Conservation (phyloP, 192 early-diverging fungal species). For the Linnemannia zychae region DNA sequence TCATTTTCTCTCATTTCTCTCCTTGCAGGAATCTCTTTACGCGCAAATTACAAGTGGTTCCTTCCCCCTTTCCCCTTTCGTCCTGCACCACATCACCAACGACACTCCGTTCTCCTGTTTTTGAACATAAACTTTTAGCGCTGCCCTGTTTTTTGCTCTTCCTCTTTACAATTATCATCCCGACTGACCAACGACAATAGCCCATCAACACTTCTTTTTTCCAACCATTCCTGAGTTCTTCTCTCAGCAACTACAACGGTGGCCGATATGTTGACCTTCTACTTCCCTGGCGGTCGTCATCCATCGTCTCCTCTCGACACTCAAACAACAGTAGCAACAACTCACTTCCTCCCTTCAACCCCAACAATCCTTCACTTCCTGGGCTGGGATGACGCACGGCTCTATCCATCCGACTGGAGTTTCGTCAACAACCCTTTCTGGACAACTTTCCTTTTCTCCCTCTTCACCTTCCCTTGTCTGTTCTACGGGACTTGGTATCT, state of each 20-base stretch:
- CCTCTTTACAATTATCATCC: not conserved
- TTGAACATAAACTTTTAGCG: no score
- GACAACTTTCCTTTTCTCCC: constrained; percentile 34
- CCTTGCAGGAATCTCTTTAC: not conserved
- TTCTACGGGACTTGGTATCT: constrained; percentile 52
- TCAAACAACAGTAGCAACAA: not conserved
- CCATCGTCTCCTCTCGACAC: not conserved
- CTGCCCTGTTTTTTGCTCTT: not conserved
- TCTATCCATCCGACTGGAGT: constrained; percentile 41
- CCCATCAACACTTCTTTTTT: not conserved
- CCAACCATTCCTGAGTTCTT: not conserved
- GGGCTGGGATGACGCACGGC: constrained; percentile 29
- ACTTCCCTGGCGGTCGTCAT: not conserved
- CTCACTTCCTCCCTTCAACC: not conserved
- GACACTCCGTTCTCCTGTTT: not conserved
- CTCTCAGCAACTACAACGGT: not conserved
- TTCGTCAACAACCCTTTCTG: constrained; percentile 42
- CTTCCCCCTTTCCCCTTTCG: not conserved
- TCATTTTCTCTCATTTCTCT: no score
- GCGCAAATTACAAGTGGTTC: not conserved
- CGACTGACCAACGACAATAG: not conserved
- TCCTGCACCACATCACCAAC: not conserved
- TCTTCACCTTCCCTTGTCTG: constrained; percentile 35
- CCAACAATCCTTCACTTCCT: constrained; percentile 14
- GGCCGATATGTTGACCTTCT: not conserved